Base-by-base conservation (phyloP, 164 flowering plant genomes). In the Macadamia integrifolia region DNA sequence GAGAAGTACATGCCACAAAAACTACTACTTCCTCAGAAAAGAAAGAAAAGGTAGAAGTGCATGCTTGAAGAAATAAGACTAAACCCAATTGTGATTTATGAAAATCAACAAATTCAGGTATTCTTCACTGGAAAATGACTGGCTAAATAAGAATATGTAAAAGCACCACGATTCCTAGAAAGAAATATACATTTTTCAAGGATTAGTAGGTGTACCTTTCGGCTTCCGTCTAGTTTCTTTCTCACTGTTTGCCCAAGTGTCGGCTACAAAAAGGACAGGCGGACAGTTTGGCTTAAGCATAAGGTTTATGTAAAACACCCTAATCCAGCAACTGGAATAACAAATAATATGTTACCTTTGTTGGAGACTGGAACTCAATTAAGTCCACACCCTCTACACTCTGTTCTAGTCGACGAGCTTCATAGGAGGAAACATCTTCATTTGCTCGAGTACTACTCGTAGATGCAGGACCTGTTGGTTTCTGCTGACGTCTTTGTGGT, bases 181-280 rank as follows among this genome's bases (percentile, higher is more conserved):
- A 66, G 44, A 68, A 56, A 66, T 55, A 6, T 30, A 35, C 28
- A 31, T 58, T 31, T 23, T 13, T 31, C 61, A 58, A 13, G 31
- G 23, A 40, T 28, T 7, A 18, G 55, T 11, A 11, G 18, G 18
- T 46, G 56, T 71, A 79, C 81, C 81, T 76, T 79, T 40, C 77
- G 64, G 65, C 79, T 48, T 60, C 81, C 81, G 18, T 73, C 65
- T 32, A 79, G 66, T 60, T 67, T 76, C 70, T 65, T 76, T 60
- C 69, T 70, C 9, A 76, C 78, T 55, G 71, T 60, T 46, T 67
- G 23, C 75, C 70, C 75, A 48, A 73, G 66, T 50, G 77, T 68
- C 62, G 71, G 68, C 79, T 79, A 35, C 11, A 58, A 76, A 61
- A 67, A 23, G 58, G n/a, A 68, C 15, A 58, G 23, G 58, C 11